phyloP scores from a whole-genome alignment of 2,329 filamentous ascomycete species.

The Pseudogymnoascus sp. region DNA sequence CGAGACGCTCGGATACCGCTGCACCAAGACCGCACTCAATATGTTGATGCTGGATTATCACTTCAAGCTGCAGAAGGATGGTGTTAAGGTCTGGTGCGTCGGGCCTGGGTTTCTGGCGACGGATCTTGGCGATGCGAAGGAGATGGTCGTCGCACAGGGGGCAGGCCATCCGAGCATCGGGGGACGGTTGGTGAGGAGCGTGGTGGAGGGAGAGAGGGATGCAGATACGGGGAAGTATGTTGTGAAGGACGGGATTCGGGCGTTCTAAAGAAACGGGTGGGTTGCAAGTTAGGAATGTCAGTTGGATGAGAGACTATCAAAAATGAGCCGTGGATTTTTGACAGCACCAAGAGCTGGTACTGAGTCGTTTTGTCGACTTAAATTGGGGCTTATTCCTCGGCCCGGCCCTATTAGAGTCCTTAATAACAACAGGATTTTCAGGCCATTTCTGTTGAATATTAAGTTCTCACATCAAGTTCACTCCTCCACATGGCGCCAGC shows the following conservation, averaged over 20 bases:
- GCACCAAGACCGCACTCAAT: constrained; percentile 37
- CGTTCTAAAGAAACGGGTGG: not conserved
- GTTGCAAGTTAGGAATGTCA: not conserved
- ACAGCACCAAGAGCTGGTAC: not conserved
- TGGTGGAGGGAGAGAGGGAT: constrained; percentile 36
- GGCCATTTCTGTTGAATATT: not conserved
- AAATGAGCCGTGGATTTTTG: not conserved
- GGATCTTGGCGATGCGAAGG: constrained; percentile 30
- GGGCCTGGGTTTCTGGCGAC: constrained; percentile 43
- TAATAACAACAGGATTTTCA: not conserved
- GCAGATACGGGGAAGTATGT: constrained; percentile 33
- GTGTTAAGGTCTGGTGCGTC: constrained; percentile 41
- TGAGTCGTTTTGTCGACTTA: not conserved
- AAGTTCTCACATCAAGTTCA: not conserved
- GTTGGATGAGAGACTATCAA: not conserved
- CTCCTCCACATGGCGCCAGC: not conserved
- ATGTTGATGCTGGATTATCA: constrained; percentile 42
- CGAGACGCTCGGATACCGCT: constrained; percentile 31
- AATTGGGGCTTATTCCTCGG: not conserved
- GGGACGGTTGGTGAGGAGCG: constrained; percentile 31
- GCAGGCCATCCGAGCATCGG: constrained; percentile 29
- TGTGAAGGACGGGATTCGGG: constrained; percentile 12
- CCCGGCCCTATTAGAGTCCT: not conserved
- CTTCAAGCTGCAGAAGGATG: constrained; percentile 37
- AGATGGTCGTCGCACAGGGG: constrained; percentile 18